phyloP scores from a whole-genome alignment of 192 early-diverging fungal species.

The Coemansia sp. region DNA sequence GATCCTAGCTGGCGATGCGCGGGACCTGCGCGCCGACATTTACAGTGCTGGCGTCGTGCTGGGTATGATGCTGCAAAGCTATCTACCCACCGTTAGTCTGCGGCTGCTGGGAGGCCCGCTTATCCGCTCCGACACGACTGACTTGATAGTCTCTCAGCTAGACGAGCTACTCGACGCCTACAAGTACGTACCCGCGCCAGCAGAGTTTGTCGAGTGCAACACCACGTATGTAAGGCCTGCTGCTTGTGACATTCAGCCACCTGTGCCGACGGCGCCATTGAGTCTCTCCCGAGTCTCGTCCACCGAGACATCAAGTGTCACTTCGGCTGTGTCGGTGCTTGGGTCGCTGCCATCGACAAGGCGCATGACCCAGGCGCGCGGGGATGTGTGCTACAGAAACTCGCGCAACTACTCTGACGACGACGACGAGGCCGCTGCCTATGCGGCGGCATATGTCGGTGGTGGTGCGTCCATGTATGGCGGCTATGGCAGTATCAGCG shows the following conservation, averaged over 20 bases:
- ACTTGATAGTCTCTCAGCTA: constrained; percentile 54
- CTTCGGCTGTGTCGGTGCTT: not conserved
- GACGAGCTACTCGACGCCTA: constrained; percentile 54
- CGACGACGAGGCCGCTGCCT: constrained; percentile 37
- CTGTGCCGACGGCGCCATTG: not conserved
- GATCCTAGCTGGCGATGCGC: constrained; percentile 39
- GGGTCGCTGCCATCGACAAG: not conserved
- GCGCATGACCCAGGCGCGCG: not conserved
- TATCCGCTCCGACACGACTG: constrained; percentile 66
- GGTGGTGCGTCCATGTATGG: constrained; percentile 29
- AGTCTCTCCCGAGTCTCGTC: not conserved
- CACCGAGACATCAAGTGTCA: not conserved
- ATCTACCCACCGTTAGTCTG: constrained; percentile 60
- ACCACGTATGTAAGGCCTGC: constrained; percentile 9
- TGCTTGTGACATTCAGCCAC: not conserved
- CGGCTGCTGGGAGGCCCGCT: constrained; percentile 69
- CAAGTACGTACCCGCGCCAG: constrained; percentile 32
- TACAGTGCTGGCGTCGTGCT: constrained; percentile 69
- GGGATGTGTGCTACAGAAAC: constrained; percentile 16
- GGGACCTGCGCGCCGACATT: constrained; percentile 58
- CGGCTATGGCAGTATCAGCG: constrained; percentile 30
- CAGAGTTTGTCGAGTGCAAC: constrained; percentile 31
- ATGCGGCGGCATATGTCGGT: constrained; percentile 34
- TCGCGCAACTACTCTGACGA: constrained; percentile 32
- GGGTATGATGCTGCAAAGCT: constrained; percentile 74